Conservation (phyloP, 805 yeast genomes). For the Starmerella kuoi region DNA sequence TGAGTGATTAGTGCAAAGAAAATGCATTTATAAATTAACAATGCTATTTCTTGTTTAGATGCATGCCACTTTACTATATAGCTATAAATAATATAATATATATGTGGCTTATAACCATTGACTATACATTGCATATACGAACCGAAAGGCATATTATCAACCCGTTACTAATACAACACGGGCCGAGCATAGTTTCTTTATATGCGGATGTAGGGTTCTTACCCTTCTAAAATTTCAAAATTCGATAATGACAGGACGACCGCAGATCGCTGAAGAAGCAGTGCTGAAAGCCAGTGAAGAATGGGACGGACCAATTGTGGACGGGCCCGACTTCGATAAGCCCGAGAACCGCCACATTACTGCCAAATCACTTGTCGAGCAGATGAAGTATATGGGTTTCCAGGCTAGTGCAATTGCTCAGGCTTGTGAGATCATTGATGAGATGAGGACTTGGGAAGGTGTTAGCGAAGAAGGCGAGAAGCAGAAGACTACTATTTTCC, state of each 20-base stretch:
- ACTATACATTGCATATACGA: too few relatives aligned
- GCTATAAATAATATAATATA: too few relatives aligned
- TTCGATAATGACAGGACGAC: slow-evolving; percentile 7
- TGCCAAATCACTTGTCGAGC: slow-evolving; percentile 63
- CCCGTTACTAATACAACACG: too few relatives aligned
- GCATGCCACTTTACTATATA: too few relatives aligned
- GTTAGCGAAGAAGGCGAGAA: slow-evolving; percentile 43
- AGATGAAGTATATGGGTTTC: slow-evolving; percentile 94
- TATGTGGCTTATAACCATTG: too few relatives aligned
- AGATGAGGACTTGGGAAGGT: slow-evolving; percentile 92
- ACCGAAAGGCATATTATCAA: too few relatives aligned
- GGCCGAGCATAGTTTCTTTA: too few relatives aligned
- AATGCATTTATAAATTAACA: too few relatives aligned
- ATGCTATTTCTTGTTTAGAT: too few relatives aligned
- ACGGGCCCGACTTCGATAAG: slow-evolving; percentile 81
- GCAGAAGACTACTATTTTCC: slow-evolving; percentile 79
- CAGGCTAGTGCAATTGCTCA: slow-evolving; percentile 79
- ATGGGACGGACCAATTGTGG: slow-evolving; percentile 60
- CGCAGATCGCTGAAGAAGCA: slow-evolving; percentile 65
- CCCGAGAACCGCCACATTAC: slow-evolving; percentile 62
- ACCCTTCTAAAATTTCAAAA: too few relatives aligned
- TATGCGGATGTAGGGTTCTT: too few relatives aligned
- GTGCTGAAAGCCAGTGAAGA: slow-evolving; percentile 79
- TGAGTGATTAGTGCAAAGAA: too few relatives aligned
- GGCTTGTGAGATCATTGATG: slow-evolving; percentile 85